Conservation (phyloP, 2,329 filamentous ascomycete species). For the Chalaropsis thielavioides region DNA sequence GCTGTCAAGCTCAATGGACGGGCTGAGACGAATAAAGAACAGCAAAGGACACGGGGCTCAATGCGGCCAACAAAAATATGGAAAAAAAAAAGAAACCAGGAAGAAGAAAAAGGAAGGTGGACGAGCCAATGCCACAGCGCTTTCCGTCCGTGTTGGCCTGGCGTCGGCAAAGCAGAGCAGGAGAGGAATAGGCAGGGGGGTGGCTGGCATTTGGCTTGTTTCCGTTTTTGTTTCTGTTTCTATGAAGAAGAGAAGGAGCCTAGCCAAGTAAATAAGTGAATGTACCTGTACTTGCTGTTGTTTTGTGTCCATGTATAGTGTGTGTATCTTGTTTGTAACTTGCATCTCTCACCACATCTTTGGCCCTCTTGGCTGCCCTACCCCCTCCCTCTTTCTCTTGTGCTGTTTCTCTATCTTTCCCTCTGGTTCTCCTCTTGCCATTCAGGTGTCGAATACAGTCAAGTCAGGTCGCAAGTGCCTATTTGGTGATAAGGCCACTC, state of each 20-base stretch:
- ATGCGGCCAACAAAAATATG: neutral
- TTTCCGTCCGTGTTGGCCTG: neutral
- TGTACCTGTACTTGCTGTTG: neutral
- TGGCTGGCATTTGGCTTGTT: neutral
- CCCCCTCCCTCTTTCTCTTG: neutral
- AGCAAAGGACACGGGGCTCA: neutral
- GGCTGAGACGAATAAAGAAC: conserved; percentile 5
- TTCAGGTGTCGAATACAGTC: too few relatives aligned
- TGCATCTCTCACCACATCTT: neutral
- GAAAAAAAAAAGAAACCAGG: neutral
- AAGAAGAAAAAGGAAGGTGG: neutral
- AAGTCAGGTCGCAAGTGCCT: neutral
- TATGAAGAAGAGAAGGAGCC: neutral
- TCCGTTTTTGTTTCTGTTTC: conserved; percentile 6
- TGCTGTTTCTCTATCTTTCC: neutral
- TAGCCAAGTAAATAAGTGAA: neutral
- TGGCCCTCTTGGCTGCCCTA: neutral
- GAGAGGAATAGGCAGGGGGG: neutral
- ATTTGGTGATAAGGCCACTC: neutral
- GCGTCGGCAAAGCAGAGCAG: neutral
- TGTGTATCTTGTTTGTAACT: neutral
- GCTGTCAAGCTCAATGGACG: neutral
- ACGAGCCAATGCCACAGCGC: neutral
- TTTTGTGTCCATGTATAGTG: neutral
- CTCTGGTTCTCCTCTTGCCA: neutral